Percentiles rank a stretch among this genome's conserved stretches.
Conservation (phyloP, 495 filamentous ascomycete genomes). For the Terfezia boudieri region DNA sequence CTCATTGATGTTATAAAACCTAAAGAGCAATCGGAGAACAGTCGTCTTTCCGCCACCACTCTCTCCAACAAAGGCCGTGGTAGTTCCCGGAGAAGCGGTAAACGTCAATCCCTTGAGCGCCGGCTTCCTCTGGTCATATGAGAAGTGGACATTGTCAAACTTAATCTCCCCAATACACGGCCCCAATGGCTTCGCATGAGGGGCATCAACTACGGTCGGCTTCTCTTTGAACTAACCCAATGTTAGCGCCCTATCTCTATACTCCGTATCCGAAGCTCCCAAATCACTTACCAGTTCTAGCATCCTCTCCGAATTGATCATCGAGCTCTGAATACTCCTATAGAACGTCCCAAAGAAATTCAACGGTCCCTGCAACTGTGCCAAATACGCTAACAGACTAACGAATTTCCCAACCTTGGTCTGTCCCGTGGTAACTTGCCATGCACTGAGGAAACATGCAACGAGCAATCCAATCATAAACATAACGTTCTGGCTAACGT, state of each 20-base stretch:
- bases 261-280: too few species aligned
- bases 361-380: conserved; percentile 73
- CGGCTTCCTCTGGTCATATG: conserved; percentile 71
- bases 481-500: conserved; percentile 76
- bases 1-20: conserved; percentile 65
- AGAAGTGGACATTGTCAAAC: conserved; percentile 73
- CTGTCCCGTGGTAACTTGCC: conserved; percentile 55
- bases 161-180: conserved; percentile 57
- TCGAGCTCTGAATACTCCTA: conserved; percentile 77
- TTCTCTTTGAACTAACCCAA: conserved; percentile 52
- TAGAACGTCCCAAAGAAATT: conserved; percentile 99
- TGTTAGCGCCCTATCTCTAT: neutral
- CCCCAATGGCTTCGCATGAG: conserved; percentile 30
- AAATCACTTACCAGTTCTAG: conserved; percentile 39
- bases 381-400: conserved; percentile 65
- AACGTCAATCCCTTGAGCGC: conserved; percentile 67
- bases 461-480: conserved; percentile 79
- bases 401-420: conserved; percentile 61
- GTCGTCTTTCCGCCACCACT: conserved; percentile 95
- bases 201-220: conserved; percentile 44
- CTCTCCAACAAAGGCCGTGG: conserved; percentile 86
- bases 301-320: conserved; percentile 92
- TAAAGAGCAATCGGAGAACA: conserved; percentile 84
- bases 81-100: conserved; percentile 65
- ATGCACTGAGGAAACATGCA: conserved; percentile 68